Base-by-base conservation (phyloP, 768 basidiomycete genomes). In the Phanerochaete sordida region DNA sequence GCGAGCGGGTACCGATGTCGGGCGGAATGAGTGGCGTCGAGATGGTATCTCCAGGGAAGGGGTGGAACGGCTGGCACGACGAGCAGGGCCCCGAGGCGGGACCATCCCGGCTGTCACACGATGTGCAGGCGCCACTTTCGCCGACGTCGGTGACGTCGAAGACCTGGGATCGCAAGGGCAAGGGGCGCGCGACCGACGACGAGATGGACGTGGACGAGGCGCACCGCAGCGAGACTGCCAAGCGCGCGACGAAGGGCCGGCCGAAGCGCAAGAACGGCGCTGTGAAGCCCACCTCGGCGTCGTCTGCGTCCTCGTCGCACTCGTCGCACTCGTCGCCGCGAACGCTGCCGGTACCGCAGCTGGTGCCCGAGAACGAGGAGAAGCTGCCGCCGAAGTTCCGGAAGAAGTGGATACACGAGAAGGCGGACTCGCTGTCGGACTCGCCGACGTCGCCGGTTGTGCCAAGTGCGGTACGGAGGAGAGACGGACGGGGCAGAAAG, bases 1-100 rank as follows among this genome's bases (percentile, higher is more conserved):
- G 79, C 47, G 88, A 88, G 69, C 75, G 76, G 64, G 74, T 80
- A 1, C 81, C 81, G 7, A 75, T 74, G 57, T 80, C 79, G 44
- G 85, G 88, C 1, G 88, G 88, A 3, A 78, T 88, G 73, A 78
- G 81, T 23, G 86, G 86, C 0, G 80, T 87, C 27, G 85, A 86
- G 74, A 78, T 87, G 72, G 75, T 81, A 44, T 1, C 23, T 37
- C 27, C 19, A 24, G 16, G 60, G 15, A 45, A 5, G 67, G 33
- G 46, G 21, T 47, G 27, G 51, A 47, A n/a, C 19, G 27, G 49
- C 37, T 57, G 55, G 50, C 7, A 39, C 43, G 46, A 35, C 19
- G 33, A 21, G 1, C 50, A 24, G 26, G 39, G 23, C n/a, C 27
- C 43, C 37, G 65, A 66, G 49, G 61, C 66, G 15, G 65, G 61